Evolutionary conservation across 306 rosid genomes (phyloP).

Genomic region (Rosa rugosa): DNA sequence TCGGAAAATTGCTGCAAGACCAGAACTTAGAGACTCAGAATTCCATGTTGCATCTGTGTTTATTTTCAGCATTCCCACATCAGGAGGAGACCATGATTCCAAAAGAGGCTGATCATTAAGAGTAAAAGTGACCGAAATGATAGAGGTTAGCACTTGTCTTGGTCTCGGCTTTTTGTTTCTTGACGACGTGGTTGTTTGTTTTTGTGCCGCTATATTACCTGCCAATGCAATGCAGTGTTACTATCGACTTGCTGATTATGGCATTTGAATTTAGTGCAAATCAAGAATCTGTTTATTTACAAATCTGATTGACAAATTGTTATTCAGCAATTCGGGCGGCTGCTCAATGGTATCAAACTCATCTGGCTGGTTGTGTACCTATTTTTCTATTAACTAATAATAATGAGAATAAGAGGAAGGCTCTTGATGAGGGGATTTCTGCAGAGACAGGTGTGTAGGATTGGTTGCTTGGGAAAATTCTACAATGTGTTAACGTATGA

Average conservation of each 20-base stretch:
- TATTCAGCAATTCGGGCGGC: conserved; percentile 90
- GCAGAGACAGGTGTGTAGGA: conserved; percentile 78
- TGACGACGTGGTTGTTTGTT: neutral
- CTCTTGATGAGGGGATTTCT: conserved; percentile 75
- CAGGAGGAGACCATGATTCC: too few relatives aligned
- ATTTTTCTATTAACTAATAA: conserved; percentile 89
- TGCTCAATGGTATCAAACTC: conserved; percentile 92
- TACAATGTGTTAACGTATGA: too few relatives aligned
- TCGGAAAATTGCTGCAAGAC: too few relatives aligned
- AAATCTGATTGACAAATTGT: conserved; percentile 32
- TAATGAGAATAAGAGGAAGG: conserved; percentile 83
- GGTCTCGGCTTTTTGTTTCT: conserved; percentile 12
- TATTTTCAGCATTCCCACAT: too few relatives aligned
- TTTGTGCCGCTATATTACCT: neutral
- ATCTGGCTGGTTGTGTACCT: conserved; percentile 69
- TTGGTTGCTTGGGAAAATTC: conserved; percentile 13
- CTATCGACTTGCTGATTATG: neutral
- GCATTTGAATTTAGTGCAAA: neutral
- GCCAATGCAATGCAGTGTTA: too few relatives aligned
- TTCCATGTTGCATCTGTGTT: too few relatives aligned
- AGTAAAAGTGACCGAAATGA: conserved; percentile 88
- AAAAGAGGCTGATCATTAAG: too few relatives aligned
- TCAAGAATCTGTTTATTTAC: neutral
- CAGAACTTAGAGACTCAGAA: too few relatives aligned
- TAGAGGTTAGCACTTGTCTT: conserved; percentile 62